Conservation (phyloP, 495 filamentous ascomycete genomes). For the Penicillium coffeae region DNA sequence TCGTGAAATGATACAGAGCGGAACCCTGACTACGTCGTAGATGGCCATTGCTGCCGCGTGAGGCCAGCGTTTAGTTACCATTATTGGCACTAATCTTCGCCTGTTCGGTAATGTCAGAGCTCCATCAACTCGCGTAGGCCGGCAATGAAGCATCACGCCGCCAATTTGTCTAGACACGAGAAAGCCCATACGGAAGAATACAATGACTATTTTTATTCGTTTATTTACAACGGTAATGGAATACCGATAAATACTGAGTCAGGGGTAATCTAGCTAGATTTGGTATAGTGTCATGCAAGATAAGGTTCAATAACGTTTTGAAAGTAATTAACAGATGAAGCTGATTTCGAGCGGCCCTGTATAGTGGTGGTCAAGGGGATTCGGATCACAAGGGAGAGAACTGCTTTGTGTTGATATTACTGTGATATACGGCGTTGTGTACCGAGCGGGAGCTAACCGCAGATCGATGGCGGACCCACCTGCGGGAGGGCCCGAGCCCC, state of each 20-base stretch:
- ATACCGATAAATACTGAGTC: slow-evolving; percentile 8
- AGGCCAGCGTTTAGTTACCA: no score
- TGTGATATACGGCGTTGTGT: slow-evolving; percentile 1
- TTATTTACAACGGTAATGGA: slow-evolving; percentile 8
- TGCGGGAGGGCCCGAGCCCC: slow-evolving; percentile 2
- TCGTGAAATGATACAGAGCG: slow-evolving; percentile 2
- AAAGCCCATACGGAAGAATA: slow-evolving; percentile 7
- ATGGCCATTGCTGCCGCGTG: no score
- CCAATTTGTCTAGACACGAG: no score
- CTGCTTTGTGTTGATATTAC: not conserved
- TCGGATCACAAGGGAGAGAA: no score
- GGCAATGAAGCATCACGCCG: no score
- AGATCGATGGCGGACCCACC: slow-evolving; percentile 13
- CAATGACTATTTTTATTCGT: slow-evolving; percentile 9
- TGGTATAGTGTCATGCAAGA: slow-evolving; percentile 13
- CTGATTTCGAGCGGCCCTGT: slow-evolving; percentile 19
- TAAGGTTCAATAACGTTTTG: slow-evolving; percentile 7
- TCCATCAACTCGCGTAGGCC: no score
- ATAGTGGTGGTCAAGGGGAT: no score
- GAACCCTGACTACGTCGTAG: slow-evolving; percentile 1
- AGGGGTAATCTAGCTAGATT: slow-evolving; percentile 11
- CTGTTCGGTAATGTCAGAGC: no score
- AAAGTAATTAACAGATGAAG: slow-evolving; percentile 13
- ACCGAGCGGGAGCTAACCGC: slow-evolving; percentile 8
- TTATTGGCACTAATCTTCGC: no score